Conservation (phyloP, 305 asterid species). For the Ilex paraguariensis region DNA sequence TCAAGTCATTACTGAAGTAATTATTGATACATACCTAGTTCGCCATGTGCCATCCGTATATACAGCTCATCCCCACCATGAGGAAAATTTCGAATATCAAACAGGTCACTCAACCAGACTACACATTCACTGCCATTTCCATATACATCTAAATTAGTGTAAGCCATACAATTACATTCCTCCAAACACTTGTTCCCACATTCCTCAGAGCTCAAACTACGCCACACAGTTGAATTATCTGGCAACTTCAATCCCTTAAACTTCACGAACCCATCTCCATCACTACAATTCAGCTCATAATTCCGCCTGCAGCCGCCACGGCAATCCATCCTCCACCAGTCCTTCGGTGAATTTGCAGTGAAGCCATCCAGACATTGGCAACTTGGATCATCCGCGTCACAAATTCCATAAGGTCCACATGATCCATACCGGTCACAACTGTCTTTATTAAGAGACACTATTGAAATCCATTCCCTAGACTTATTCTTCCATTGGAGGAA, state of each 20-base stretch:
- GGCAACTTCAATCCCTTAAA: conserved; percentile 36
- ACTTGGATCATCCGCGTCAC: conserved; percentile 18
- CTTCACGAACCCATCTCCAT: conserved; percentile 38
- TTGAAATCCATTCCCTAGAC: conserved; percentile 23
- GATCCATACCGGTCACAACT: conserved; percentile 29
- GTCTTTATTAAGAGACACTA: conserved; percentile 27
- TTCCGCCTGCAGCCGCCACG: conserved; percentile 32
- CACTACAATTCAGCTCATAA: conserved; percentile 26
- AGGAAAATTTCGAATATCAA: conserved; percentile 26
- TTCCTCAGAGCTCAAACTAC: conserved; percentile 12
- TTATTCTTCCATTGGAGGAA: conserved; percentile 30
- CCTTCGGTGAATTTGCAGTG: conserved; percentile 20
- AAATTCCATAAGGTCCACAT: conserved; percentile 44
- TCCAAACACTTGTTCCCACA: conserved; percentile 32
- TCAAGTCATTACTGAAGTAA: not conserved
- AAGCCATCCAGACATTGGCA: conserved; percentile 48
- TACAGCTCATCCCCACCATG: conserved; percentile 28
- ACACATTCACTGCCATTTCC: conserved; percentile 34
- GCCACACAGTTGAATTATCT: conserved; percentile 25
- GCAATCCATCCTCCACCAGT: conserved; percentile 23
- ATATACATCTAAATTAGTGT: conserved; percentile 21
- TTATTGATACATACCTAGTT: conserved; percentile 10
- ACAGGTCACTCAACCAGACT: conserved; percentile 33
- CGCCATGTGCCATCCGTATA: conserved; percentile 37
- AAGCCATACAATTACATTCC: conserved; percentile 43